Evolutionary conservation across 2,329 filamentous ascomycete genomes (phyloP).

Genomic region (Drechslerella stenobrocha): DNA sequence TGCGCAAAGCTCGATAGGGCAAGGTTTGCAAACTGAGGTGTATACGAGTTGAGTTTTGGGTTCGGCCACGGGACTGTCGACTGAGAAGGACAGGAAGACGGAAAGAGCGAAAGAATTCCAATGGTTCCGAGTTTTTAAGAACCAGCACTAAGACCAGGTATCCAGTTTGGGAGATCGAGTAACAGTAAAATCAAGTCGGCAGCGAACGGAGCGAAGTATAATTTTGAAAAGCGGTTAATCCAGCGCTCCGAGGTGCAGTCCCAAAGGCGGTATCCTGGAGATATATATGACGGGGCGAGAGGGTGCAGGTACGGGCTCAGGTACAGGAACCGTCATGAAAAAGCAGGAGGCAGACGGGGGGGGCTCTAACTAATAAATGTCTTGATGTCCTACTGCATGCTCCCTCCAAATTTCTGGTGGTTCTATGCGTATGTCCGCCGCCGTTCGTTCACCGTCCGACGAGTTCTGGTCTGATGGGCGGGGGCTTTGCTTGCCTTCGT

Average conservation of each 20-base stretch:
- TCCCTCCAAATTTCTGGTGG: slow-evolving; percentile 36
- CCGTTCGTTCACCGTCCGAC: slow-evolving; percentile 26
- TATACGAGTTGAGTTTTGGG: slow-evolving; percentile 7
- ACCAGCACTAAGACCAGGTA: slow-evolving; percentile 17
- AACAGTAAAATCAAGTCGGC: slow-evolving; percentile 17
- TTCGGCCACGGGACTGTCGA: slow-evolving; percentile 10
- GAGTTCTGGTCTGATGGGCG: slow-evolving; percentile 46
- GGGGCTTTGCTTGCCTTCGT: slow-evolving; percentile 41
- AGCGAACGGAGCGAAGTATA: slow-evolving; percentile 29
- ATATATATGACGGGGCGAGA: slow-evolving; percentile 15
- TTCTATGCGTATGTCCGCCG: slow-evolving; percentile 44
- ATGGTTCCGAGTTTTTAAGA: slow-evolving; percentile 7
- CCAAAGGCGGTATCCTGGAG: too few relatives aligned
- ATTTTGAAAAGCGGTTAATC: slow-evolving; percentile 31
- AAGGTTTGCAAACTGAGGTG: slow-evolving; percentile 28
- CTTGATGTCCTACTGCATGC: slow-evolving; percentile 35
- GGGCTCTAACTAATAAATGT: slow-evolving; percentile 47
- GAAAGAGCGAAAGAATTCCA: slow-evolving; percentile 21
- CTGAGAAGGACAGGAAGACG: neutral
- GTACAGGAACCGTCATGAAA: slow-evolving; percentile 25
- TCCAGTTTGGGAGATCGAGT: slow-evolving; percentile 25
- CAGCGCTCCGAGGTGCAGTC: slow-evolving; percentile 26
- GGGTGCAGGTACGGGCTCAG: slow-evolving; percentile 23
- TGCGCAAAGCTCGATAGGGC: slow-evolving; percentile 27
- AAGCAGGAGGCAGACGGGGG: slow-evolving; percentile 43